Base-by-base conservation (phyloP, 1,139 yeast species). In the Suhomyces coccinellae region DNA sequence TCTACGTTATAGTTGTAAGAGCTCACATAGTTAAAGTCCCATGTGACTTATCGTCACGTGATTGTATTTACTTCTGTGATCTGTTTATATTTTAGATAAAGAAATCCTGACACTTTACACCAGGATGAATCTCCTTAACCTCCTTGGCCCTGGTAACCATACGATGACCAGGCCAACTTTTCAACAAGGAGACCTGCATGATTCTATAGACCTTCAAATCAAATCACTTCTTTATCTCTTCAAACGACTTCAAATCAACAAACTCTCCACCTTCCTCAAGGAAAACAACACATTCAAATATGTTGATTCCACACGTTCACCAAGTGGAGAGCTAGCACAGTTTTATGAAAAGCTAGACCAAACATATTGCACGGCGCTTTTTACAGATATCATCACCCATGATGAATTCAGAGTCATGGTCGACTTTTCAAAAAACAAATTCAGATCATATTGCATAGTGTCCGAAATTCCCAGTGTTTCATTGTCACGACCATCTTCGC, bases 391-490 rank as follows among this genome's bases (percentile, higher is more conserved):
- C 5, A 50, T 84, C 40, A 46, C 69, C 14, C 54, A 63, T 22
- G 87, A 83, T 59, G 83, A 81, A 46, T 81, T 82, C 56, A 68
- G 88, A 30, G 79, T 84, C 16, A 66, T 83, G 46, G 74, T 82
- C 27, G 90, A 84, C 58, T 84, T 81, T 73, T 61, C 69, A 36
- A 83, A 82, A 57, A 84, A 84, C 65, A 79, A 80, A 60, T 84
- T 83, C 57, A 67, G 91, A 41, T 69, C 86, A 1, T 59, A 76
- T 55, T 76, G 86, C 54, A 71, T 84, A 6, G 60, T 84, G 27
- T 65, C 80, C 6, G 80, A 67, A 20, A 51, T 51, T 5, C 86
- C 88, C 6, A 60, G 58, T 28, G 53, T 52, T 8, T 54, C 47
- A 9, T 42, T 57, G 22, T 51, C 57, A 8, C 43, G 61, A 14